Evolutionary conservation across 495 filamentous ascomycete species (phyloP), one percentile per base, ranked within the genome.

Genomic region (Trichoderma erinaceum): DNA sequence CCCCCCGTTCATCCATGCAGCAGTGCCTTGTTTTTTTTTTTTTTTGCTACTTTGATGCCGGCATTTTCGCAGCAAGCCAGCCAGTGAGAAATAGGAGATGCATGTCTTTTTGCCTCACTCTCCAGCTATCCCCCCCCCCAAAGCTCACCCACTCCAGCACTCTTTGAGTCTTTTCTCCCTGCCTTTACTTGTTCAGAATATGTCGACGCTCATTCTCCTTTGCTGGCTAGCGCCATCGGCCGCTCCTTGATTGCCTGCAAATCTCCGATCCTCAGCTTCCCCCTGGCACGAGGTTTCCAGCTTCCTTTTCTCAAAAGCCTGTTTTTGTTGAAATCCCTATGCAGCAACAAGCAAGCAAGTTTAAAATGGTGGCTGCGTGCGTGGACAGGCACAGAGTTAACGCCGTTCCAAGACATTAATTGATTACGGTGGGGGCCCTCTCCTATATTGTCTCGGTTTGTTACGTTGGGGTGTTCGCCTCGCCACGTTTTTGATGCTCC

Each of bases 241-340:
- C 32, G 18, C 35, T 44, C 65, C 65, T 50, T 66, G 65, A 66
- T 66, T n/a, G 1, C 65, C 65, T 66, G 41, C 65, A 44, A 66
- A 66, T 66, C 25, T 50, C 65, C 65, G 65, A 66, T 66, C 41
- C 21, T 23, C 52, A 58, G 52, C 29, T 29, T 29, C 1, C 46
- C 52, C 52, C 18, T 58, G 52, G 52, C 52, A 29, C 29, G 52
- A 27, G 5, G 13, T 21, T 58, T 58, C 52, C 52, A 58, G 52
- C 29, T 29, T 29, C 29, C 29, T 29, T 4, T 29, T 29, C 52
- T 7, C 52, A 25, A 58, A 58, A 58, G 52, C 52, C 52, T 58
- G 52, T 58, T 58, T 58, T n/a, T n/a, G n/a, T n/a, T n/a, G n/a
- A n/a, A n/a, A n/a, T n/a, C n/a, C n/a, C 48, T 21, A 18, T 52